A percentile compares a stretch with the other conserved stretches of the same genome.
Evolutionary conservation across 2,329 filamentous ascomycete species (phyloP).

Genomic region (Biscogniauxia sp.): DNA sequence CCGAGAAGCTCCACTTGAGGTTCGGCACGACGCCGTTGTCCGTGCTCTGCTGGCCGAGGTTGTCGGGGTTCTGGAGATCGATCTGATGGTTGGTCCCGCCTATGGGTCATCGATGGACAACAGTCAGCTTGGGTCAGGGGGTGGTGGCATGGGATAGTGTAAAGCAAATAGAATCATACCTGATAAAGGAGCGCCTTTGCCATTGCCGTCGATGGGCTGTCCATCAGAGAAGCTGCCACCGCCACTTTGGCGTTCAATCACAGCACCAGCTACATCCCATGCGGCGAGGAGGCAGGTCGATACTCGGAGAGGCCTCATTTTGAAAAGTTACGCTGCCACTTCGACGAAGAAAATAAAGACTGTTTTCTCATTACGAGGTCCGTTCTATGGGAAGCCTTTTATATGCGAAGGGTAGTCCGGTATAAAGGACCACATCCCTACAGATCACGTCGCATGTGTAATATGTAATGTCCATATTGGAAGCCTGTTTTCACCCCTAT

Average conservation of each 20-base stretch:
- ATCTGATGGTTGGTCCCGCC: constrained; percentile 62
- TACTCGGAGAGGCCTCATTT: constrained; percentile 22
- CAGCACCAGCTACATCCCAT: constrained; percentile 17
- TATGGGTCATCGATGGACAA: constrained; percentile 31
- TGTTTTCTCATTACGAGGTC: not conserved
- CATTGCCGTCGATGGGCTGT: constrained; percentile 54
- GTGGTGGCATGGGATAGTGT: no score
- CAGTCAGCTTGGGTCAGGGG: not conserved
- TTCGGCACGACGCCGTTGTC: constrained; percentile 65
- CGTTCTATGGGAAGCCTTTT: not conserved
- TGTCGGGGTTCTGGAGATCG: constrained; percentile 62
- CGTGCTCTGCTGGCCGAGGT: constrained; percentile 59
- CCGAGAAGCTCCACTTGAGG: constrained; percentile 68
- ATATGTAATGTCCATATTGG: not conserved
- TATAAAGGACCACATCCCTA: not conserved
- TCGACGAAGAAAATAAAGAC: not conserved
- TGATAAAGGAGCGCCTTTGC: constrained; percentile 56
- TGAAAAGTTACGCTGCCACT: not conserved
- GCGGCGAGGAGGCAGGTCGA: constrained; percentile 20
- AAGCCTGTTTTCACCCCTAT: not conserved
- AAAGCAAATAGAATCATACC: constrained; percentile 39
- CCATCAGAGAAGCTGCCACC: constrained; percentile 45
- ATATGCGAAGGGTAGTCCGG: not conserved
- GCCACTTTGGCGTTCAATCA: constrained; percentile 24
- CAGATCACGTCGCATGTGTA: not conserved